These are phyloP conservation scores for Thraustochytrium striatum DNA, from an alignment of 352 stramenopile genomes.

Conservation along the genomic window DNA sequence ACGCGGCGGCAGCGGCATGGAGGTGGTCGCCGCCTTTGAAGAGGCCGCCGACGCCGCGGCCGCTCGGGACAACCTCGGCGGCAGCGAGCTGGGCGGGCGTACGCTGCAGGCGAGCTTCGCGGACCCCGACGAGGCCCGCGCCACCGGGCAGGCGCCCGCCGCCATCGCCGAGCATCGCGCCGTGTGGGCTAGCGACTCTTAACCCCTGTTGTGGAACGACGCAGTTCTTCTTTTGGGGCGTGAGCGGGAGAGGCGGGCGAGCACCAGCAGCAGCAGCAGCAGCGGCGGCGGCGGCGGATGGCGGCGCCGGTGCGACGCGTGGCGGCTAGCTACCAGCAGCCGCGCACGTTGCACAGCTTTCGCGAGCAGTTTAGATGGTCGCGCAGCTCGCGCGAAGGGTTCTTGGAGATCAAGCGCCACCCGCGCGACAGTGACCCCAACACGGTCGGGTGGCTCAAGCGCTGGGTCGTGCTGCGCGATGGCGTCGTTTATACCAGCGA, in stretches of 20 bases:
- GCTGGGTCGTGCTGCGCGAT: conserved; percentile 18
- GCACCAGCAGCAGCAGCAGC: background rate
- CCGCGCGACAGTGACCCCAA: background rate
- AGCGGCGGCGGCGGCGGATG: background rate
- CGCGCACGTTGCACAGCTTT: conserved; percentile 29
- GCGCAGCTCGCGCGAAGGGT: background rate
- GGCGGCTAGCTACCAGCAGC: conserved; percentile 23
- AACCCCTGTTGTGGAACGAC: too few species aligned
- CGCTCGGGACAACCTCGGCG: too few species aligned
- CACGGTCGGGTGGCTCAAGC: background rate
- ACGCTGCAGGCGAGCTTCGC: too few species aligned
- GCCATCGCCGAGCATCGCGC: too few species aligned
- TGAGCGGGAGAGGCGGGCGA: background rate
- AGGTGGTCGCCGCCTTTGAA: too few species aligned
- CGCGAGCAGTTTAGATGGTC: background rate
- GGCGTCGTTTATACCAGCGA: background rate
- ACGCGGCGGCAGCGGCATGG: too few species aligned
- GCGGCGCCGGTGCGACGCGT: background rate
- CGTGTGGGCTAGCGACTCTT: too few species aligned
- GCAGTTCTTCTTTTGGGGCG: too few species aligned
- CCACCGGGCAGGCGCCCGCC: too few species aligned
- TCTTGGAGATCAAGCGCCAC: conserved; percentile 29
- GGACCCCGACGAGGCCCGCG: too few species aligned
- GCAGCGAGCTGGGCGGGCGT: too few species aligned
- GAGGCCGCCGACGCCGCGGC: too few species aligned